Percentiles rank a stretch among this genome's conserved stretches.
These are phyloP conservation scores for Orbilia ellipsospora DNA, from an alignment of 2,329 filamentous ascomycete species.

Conservation along the genomic window DNA sequence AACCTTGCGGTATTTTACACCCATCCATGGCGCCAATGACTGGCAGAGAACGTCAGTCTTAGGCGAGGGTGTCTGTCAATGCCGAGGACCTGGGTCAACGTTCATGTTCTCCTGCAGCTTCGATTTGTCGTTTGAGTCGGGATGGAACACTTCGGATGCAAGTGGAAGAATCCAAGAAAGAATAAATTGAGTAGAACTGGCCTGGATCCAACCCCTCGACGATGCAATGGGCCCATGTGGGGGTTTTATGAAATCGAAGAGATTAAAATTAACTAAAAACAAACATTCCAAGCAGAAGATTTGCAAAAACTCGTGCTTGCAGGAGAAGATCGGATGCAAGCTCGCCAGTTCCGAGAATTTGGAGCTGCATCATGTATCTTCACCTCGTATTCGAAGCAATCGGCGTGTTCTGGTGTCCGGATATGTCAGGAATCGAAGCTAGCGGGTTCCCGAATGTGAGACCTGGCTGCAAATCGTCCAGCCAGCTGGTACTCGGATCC, in stretches of 20 bases:
- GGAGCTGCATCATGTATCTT: slow-evolving; percentile 19
- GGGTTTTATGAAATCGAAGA: not conserved
- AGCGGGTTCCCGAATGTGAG: slow-evolving; percentile 9
- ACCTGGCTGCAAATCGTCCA: slow-evolving; percentile 15
- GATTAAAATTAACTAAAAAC: not conserved
- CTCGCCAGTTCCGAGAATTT: slow-evolving; percentile 38
- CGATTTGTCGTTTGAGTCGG: slow-evolving; percentile 1
- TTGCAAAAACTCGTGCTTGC: slow-evolving; percentile 7
- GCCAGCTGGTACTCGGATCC: slow-evolving; percentile 29
- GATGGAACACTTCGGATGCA: slow-evolving; percentile 18
- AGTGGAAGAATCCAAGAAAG: not conserved
- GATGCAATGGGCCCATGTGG: not conserved
- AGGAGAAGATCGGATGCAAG: slow-evolving; percentile 35
- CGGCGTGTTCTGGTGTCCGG: not conserved
- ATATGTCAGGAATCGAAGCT: not conserved
- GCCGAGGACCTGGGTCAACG: slow-evolving; percentile 2
- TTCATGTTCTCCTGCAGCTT: not conserved
- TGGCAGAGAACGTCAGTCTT: not conserved
- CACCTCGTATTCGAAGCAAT: not conserved
- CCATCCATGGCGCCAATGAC: slow-evolving; percentile 13
- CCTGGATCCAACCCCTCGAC: not conserved
- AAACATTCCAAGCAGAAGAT: slow-evolving; percentile 18
- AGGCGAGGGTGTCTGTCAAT: not conserved
- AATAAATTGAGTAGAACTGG: not conserved
- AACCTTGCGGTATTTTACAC: slow-evolving; percentile 9